phyloP scores from a whole-genome alignment of 805 yeast genomes.

The Yarrowia yakushimensis region DNA sequence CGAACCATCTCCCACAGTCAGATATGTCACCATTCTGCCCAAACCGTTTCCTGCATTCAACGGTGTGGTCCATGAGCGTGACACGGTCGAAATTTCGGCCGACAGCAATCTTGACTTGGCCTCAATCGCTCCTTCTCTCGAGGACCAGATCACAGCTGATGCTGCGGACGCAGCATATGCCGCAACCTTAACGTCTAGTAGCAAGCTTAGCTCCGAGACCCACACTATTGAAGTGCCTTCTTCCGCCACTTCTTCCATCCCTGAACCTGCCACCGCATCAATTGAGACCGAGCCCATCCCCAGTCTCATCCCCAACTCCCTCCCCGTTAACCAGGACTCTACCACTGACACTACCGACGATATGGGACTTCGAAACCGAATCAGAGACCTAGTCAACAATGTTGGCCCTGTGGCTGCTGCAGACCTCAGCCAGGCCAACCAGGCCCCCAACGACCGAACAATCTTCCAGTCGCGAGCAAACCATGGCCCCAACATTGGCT shows the following conservation, averaged over 20 bases:
- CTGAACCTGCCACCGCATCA: not conserved
- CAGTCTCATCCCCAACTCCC: not conserved
- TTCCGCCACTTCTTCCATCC: not conserved
- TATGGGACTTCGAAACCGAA: constrained; percentile 7
- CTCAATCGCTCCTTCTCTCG: not conserved
- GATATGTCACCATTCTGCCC: constrained; percentile 12
- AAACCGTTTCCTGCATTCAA: constrained; percentile 17
- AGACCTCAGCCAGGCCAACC: constrained; percentile 30
- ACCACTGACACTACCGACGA: not conserved
- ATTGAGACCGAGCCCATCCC: constrained; percentile 22
- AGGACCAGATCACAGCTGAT: not conserved
- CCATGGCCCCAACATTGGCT: constrained; percentile 84
- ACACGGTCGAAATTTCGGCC: not conserved
- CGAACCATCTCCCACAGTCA: not conserved
- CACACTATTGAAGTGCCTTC: not conserved
- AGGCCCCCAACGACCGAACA: constrained; percentile 38
- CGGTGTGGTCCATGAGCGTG: constrained; percentile 3
- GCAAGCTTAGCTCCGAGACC: constrained; percentile 14
- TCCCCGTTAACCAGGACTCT: not conserved
- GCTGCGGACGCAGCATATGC: constrained; percentile 11
- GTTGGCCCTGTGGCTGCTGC: constrained; percentile 23
- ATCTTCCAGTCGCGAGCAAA: constrained; percentile 44
- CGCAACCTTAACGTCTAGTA: constrained; percentile 11
- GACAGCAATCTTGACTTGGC: not conserved
- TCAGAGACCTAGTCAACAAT: constrained; percentile 16